phyloP scores from a whole-genome alignment of 257 asterid genomes.

The Mitragyna speciosa region DNA sequence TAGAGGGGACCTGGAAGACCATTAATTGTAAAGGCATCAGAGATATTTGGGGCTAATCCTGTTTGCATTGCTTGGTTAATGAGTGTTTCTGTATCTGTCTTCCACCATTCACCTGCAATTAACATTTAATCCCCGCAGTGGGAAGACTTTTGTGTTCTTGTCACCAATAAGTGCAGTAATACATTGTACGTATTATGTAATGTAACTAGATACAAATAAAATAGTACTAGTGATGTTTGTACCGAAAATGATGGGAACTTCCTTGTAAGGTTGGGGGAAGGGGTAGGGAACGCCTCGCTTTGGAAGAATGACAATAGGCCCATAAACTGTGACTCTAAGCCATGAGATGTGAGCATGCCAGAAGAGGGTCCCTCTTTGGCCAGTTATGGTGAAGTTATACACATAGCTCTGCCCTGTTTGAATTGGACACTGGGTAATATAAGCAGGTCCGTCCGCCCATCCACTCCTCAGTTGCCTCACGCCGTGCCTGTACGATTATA shows the following conservation, averaged over 20 bases:
- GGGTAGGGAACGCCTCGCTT: slow-evolving; percentile 48
- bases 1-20: slow-evolving; percentile 63
- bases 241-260: slow-evolving; percentile 57
- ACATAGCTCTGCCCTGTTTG: slow-evolving; percentile 59
- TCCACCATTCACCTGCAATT: slow-evolving; percentile 69
- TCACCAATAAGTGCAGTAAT: not conserved
- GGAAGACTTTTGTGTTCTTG: not conserved
- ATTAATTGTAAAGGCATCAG: slow-evolving; percentile 65
- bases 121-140: not conserved
- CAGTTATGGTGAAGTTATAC: slow-evolving; percentile 53
- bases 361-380: slow-evolving; percentile 63
- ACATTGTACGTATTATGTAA: too few species aligned
- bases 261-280: slow-evolving; percentile 53
- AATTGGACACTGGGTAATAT: slow-evolving; percentile 64
- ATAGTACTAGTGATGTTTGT: not conserved
- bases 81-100: slow-evolving; percentile 50
- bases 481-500: slow-evolving; percentile 51
- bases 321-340: slow-evolving; percentile 61
- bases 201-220: not conserved
- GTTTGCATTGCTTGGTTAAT: slow-evolving; percentile 55
- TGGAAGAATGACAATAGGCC: slow-evolving; percentile 62
- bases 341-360: slow-evolving; percentile 79
- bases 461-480: slow-evolving; percentile 57
- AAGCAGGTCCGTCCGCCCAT: slow-evolving; percentile 76
- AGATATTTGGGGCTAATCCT: slow-evolving; percentile 60